These are phyloP conservation scores for Candida ortonii DNA, from an alignment of 805 yeast species.

Conservation along the genomic window DNA sequence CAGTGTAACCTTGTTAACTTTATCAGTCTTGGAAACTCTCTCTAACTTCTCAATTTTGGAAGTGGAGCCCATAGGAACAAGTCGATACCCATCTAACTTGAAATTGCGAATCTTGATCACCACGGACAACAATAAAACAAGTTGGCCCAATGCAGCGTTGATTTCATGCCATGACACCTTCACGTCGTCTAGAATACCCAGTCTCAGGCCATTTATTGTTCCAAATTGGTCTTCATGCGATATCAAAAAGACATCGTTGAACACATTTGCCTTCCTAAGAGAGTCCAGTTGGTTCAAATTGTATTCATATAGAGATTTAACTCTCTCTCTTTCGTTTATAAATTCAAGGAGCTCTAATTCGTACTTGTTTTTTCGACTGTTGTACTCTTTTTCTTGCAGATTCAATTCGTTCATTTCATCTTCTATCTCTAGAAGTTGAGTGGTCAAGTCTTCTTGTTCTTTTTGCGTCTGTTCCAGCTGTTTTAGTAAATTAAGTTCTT, in stretches of 20 bases:
- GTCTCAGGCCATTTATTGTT: slow-evolving; percentile 76
- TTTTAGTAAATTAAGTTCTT: slow-evolving; percentile 35
- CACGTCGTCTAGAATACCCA: slow-evolving; percentile 63
- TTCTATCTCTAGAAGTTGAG: slow-evolving; percentile 46
- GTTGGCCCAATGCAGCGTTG: slow-evolving; percentile 87
- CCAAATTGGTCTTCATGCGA: slow-evolving; percentile 84
- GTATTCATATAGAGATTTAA: slow-evolving; percentile 59
- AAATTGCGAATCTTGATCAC: slow-evolving; percentile 56
- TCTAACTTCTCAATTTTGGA: slow-evolving; percentile 67
- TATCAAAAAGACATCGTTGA: slow-evolving; percentile 77
- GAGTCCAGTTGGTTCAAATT: slow-evolving; percentile 66
- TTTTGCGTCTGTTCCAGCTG: slow-evolving; percentile 43
- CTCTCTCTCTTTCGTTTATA: slow-evolving; percentile 55
- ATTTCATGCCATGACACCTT: slow-evolving; percentile 87
- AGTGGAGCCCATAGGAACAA: slow-evolving; percentile 81
- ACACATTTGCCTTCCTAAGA: slow-evolving; percentile 74
- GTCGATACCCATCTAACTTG: slow-evolving; percentile 53
- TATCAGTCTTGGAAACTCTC: slow-evolving; percentile 34
- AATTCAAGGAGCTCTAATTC: slow-evolving; percentile 52
- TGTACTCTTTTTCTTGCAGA: slow-evolving; percentile 44
- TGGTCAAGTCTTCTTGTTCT: slow-evolving; percentile 43
- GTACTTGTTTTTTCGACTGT: slow-evolving; percentile 50
- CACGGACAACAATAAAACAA: slow-evolving; percentile 66
- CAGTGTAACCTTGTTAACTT: slow-evolving; percentile 39
- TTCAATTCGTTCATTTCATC: slow-evolving; percentile 36